Evolutionary conservation across 345 rosid species (phyloP).

Genomic region (Salix caprea): DNA sequence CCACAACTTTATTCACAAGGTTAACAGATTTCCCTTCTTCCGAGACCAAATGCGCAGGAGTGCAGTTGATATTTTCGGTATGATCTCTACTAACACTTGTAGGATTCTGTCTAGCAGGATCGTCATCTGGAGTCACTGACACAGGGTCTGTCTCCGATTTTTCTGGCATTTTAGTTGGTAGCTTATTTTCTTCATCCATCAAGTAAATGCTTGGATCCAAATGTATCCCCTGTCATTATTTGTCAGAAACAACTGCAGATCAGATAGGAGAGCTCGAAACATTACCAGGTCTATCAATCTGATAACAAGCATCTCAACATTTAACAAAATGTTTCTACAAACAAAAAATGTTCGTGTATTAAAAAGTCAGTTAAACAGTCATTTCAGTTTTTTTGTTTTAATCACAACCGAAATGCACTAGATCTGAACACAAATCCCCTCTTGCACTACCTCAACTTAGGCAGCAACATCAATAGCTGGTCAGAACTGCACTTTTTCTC

Average conservation of each 20-base stretch:
- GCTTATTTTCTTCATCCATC: conserved; percentile 81
- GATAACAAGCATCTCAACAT: conserved; percentile 3
- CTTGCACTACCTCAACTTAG: neutral
- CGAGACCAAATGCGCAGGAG: conserved; percentile 5
- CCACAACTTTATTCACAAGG: conserved; percentile 30
- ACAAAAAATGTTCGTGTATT: neutral
- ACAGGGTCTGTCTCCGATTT: conserved; percentile 31
- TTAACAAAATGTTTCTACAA: neutral
- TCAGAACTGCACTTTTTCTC: neutral
- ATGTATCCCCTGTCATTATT: conserved; percentile 75
- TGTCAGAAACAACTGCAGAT: conserved; percentile 9
- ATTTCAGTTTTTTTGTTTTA: neutral
- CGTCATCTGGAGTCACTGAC: conserved; percentile 27
- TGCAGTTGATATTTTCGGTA: conserved; percentile 21
- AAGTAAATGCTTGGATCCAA: conserved; percentile 96
- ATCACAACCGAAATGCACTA: neutral
- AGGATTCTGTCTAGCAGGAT: conserved; percentile 20
- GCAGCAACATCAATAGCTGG: neutral
- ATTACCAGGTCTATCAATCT: neutral
- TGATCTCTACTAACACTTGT: conserved; percentile 26
- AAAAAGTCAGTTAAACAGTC: neutral
- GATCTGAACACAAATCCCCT: neutral
- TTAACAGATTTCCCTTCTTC: conserved; percentile 30
- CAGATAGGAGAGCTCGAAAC: neutral
- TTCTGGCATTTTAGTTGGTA: conserved; percentile 38